Percentiles rank a stretch among this genome's conserved stretches.
phyloP scores from a whole-genome alignment of 352 stramenopile genomes.

The Halophytophthora polymorphica region DNA sequence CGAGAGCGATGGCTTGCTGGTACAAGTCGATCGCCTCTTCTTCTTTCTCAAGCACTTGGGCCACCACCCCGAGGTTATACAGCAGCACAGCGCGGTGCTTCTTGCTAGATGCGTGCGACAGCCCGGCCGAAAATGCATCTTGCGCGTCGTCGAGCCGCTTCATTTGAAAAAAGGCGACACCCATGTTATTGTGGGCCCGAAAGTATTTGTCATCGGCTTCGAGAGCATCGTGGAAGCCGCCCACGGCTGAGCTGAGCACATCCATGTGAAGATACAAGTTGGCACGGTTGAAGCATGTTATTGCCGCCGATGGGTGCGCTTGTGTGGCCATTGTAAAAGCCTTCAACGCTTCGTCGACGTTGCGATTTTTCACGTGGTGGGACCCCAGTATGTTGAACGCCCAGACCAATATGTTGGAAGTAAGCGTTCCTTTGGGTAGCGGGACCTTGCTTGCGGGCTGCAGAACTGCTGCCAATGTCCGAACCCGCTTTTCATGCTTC shows the following conservation, averaged over 20 bases:
- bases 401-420: slow-evolving; percentile 41
- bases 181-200: slow-evolving; percentile 47
- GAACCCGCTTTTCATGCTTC: slow-evolving; percentile 30
- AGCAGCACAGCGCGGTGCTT: slow-evolving; percentile 35
- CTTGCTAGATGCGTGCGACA: slow-evolving; percentile 23
- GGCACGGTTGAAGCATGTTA: slow-evolving; percentile 51
- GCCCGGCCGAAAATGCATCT: slow-evolving; percentile 31
- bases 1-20: slow-evolving; percentile 43
- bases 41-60: slow-evolving; percentile 33
- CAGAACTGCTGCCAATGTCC: slow-evolving; percentile 22
- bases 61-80: slow-evolving; percentile 45
- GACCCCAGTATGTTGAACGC: slow-evolving; percentile 47
- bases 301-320: slow-evolving; percentile 28
- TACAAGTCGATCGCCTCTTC: slow-evolving; percentile 52
- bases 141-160: slow-evolving; percentile 48
- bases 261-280: slow-evolving; percentile 49
- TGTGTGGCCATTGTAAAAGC: slow-evolving; percentile 53
- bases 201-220: slow-evolving; percentile 35
- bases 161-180: slow-evolving; percentile 38
- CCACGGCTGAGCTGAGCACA: slow-evolving; percentile 31
- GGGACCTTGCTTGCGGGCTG: slow-evolving; percentile 12
- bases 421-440: slow-evolving; percentile 44
- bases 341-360: slow-evolving; percentile 47
- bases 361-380: slow-evolving; percentile 18
- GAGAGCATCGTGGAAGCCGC: slow-evolving; percentile 48